phyloP scores from a whole-genome alignment of 164 flowering plant species.

The Magnolia kwangsiensis region DNA sequence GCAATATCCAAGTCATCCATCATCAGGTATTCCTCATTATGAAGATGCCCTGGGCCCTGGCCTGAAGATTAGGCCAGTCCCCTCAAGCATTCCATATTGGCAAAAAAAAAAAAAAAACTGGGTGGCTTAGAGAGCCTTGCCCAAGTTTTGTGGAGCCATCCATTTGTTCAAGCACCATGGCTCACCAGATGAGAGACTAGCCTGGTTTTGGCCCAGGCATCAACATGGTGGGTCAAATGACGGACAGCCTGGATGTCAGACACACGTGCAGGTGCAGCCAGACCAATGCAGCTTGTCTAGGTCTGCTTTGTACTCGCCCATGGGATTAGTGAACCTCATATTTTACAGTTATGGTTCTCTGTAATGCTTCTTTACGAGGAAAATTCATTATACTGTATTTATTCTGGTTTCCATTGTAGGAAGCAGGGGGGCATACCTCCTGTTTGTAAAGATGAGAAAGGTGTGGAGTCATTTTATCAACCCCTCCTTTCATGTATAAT shows the following conservation, averaged over 20 bases:
- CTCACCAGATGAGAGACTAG: too few relatives aligned
- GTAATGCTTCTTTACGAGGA: background rate
- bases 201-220: background rate
- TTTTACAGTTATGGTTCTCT: background rate
- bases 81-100: too few relatives aligned
- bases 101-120: too few relatives aligned
- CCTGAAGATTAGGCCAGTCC: too few relatives aligned
- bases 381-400: background rate
- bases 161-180: background rate
- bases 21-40: too few relatives aligned
- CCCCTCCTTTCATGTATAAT: conserved; percentile 75
- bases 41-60: too few relatives aligned
- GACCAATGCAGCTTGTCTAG: background rate
- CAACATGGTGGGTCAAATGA: background rate
- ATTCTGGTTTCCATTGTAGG: conserved; percentile 31
- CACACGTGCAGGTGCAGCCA: too few relatives aligned
- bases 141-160: background rate
- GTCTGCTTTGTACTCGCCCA: background rate
- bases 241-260: background rate
- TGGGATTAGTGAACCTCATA: background rate
- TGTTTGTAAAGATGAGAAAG: conserved; percentile 58
- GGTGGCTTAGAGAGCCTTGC: too few relatives aligned
- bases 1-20: too few relatives aligned
- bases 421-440: conserved; percentile 46
- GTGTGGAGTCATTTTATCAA: conserved; percentile 60